Evolutionary conservation across 305 asterid species (phyloP).

Genomic region (Lippia alba): DNA sequence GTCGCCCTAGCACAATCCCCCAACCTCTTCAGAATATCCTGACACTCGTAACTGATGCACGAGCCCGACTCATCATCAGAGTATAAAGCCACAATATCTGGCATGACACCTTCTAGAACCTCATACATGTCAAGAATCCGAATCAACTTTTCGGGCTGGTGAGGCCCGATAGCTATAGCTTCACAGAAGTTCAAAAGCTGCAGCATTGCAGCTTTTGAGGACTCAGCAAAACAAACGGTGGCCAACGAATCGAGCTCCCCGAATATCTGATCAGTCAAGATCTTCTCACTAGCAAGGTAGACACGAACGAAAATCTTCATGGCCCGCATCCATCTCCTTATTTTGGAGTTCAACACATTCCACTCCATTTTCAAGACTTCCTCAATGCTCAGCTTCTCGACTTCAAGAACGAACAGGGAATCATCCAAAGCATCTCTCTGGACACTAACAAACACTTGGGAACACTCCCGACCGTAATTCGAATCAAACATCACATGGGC

Average conservation of each 20-base stretch:
- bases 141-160: constrained; percentile 82
- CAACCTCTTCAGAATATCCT: constrained; percentile 57
- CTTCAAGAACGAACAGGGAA: constrained; percentile 80
- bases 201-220: constrained; percentile 71
- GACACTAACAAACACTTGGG: constrained; percentile 71
- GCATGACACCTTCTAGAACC: constrained; percentile 71
- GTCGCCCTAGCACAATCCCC: constrained; percentile 80
- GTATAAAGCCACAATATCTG: constrained; percentile 61
- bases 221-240: constrained; percentile 67
- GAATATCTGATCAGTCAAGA: constrained; percentile 80
- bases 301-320: constrained; percentile 89
- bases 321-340: constrained; percentile 87
- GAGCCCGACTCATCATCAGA: constrained; percentile 62
- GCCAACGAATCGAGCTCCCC: constrained; percentile 66
- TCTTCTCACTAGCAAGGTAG: constrained; percentile 81
- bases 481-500: constrained; percentile 82
- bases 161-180: constrained; percentile 87
- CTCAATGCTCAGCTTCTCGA: constrained; percentile 83
- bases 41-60: constrained; percentile 62
- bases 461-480: constrained; percentile 80
- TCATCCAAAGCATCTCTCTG: constrained; percentile 90
- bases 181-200: constrained; percentile 82
- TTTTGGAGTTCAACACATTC: constrained; percentile 71
- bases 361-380: constrained; percentile 95
- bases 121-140: constrained; percentile 91